Base-by-base conservation (phyloP, 331 rosid genomes). In the Spiraea crenata region DNA sequence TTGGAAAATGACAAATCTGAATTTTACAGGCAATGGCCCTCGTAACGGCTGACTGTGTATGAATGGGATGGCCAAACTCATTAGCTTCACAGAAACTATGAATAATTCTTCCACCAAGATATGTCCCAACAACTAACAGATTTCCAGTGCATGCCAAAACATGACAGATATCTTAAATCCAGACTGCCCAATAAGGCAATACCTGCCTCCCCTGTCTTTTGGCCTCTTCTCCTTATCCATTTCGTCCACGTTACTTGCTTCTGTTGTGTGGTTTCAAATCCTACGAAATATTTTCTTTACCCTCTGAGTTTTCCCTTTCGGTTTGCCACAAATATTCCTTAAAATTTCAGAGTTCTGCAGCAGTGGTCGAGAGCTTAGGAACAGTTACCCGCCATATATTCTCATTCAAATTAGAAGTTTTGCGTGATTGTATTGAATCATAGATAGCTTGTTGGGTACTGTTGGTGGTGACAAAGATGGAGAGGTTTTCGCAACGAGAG, bases 401-500 rank as follows among this genome's bases (percentile, higher is more conserved):
- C 62, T 61, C 48, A 31, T 57, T 76, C 60, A 57, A 60, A 25
- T 25, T 25, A 25, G 31, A 25, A 25, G 31, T 25, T 25, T 25
- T 2, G 31, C 31, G 31, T 25, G 31, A 25, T 25, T 25, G 31
- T 25, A 2, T 25, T 0, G 31, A 25, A 1, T 25, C 31, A 25
- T 25, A 25, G 31, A 25, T 25, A 25, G 31, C 31, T 25, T 25
- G 31, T 25, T 25, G 45, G 65, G 44, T 35, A 7, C 25, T 69
- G 40, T 25, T 25, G 37, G 25, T 59, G 4, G 69, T 1, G 61
- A 31, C 17, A 5, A 41, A 19, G 63, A 90, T 90, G 98, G 90
- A 92, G 71, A 75, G 83, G 49, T 67, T 74, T 40, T 79, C 90
- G 41, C 84, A 77, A 25, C 67, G 85, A 73, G 98, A 83, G 76